Conservation (phyloP, 2,329 filamentous ascomycete genomes). For the Plectosphaerella cucumerina region DNA sequence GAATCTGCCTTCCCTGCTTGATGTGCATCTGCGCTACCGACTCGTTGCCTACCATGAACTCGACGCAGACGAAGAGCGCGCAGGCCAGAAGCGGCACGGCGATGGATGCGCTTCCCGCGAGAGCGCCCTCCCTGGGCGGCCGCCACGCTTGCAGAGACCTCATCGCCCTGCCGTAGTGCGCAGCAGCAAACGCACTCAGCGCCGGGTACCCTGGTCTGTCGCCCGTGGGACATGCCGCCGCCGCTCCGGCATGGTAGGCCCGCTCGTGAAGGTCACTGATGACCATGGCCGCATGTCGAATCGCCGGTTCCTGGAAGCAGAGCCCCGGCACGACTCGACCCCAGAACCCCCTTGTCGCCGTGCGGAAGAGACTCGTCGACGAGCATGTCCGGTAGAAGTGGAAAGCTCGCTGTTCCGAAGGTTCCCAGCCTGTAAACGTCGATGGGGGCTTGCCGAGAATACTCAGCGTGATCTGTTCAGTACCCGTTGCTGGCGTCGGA, state of each 20-base stretch:
- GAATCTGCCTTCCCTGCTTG: conserved; percentile 36
- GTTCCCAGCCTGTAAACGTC: conserved; percentile 1
- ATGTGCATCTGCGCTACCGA: conserved; percentile 40
- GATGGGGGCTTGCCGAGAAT: conserved; percentile 12
- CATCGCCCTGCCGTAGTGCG: conserved; percentile 47
- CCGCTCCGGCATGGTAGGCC: conserved; percentile 6
- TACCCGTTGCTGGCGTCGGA: too few relatives aligned
- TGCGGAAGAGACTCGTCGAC: conserved; percentile 31
- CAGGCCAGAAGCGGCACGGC: conserved; percentile 38
- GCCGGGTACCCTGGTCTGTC: background rate
- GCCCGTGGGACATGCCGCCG: background rate
- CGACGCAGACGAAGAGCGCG: conserved; percentile 48
- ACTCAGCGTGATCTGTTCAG: too few relatives aligned
- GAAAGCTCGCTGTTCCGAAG: conserved; percentile 21
- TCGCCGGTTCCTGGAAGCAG: conserved; percentile 37
- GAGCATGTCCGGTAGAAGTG: conserved; percentile 29
- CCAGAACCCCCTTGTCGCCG: conserved; percentile 40
- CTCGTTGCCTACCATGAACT: conserved; percentile 48
- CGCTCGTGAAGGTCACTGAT: conserved; percentile 43
- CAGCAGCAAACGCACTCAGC: conserved; percentile 29
- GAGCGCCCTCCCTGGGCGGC: conserved; percentile 20
- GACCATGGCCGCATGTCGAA: conserved; percentile 45
- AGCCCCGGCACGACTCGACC: conserved; percentile 39
- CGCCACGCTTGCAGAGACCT: conserved; percentile 32
- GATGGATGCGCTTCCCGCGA: conserved; percentile 16